Evolutionary conservation across 2,329 filamentous ascomycete genomes (phyloP).

Genomic region (Ilyonectria destructans): DNA sequence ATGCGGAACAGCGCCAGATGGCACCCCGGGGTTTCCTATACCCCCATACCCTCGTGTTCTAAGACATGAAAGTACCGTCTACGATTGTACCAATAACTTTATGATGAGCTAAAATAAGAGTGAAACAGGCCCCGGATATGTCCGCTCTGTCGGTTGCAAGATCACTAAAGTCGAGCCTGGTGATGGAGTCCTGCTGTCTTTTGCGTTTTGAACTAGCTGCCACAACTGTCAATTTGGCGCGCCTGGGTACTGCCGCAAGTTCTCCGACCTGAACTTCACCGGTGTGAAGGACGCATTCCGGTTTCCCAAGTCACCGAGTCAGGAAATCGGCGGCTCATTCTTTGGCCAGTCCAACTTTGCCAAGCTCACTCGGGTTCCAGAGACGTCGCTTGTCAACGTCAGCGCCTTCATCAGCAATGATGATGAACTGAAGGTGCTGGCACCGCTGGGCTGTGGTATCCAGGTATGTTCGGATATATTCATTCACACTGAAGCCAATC

Average conservation of each 20-base stretch:
- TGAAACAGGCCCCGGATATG: conserved; percentile 19
- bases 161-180: conserved; percentile 30
- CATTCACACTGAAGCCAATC: neutral
- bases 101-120: neutral
- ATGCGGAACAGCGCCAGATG: conserved; percentile 31
- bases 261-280: conserved; percentile 27
- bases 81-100: neutral
- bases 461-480: conserved; percentile 1
- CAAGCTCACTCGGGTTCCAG: conserved; percentile 16
- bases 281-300: conserved; percentile 14
- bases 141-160: conserved; percentile 12
- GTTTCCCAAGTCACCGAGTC: neutral
- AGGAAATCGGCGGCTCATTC: conserved; percentile 23
- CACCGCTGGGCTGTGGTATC: conserved; percentile 33
- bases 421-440: conserved; percentile 29
- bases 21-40: conserved; percentile 29
- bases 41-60: conserved; percentile 30
- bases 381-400: conserved; percentile 29
- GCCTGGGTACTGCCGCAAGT: conserved; percentile 28
- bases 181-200: conserved; percentile 31
- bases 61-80: conserved; percentile 20
- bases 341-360: conserved; percentile 34
- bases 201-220: conserved; percentile 30
- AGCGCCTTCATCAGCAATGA: conserved; percentile 8
- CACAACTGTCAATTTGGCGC: conserved; percentile 32